phyloP scores from a whole-genome alignment of 2,329 filamentous ascomycete species.

The Diatrype stigma region DNA sequence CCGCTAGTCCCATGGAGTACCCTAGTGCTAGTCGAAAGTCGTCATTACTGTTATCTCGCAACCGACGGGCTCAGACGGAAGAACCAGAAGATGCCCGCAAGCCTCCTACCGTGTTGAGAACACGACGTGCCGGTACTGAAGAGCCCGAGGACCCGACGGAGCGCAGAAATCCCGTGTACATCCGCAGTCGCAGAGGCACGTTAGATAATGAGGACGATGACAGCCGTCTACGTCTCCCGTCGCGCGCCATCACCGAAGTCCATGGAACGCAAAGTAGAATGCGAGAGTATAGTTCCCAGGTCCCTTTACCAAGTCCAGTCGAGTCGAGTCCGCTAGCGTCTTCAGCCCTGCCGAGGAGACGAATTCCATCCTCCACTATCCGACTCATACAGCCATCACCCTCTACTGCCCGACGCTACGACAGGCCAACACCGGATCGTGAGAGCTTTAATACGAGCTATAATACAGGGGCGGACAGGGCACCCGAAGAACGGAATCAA shows the following conservation, averaged over 20 bases:
- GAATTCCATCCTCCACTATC: slow-evolving; percentile 46
- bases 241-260: slow-evolving; percentile 55
- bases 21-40: slow-evolving; percentile 44
- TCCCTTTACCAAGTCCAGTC: slow-evolving; percentile 29
- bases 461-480: slow-evolving; percentile 29
- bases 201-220: slow-evolving; percentile 48
- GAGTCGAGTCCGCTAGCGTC: slow-evolving; percentile 33
- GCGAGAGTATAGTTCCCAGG: slow-evolving; percentile 37
- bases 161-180: slow-evolving; percentile 39
- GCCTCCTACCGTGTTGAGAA: slow-evolving; percentile 40
- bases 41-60: slow-evolving; percentile 44
- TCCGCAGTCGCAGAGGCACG: slow-evolving; percentile 43
- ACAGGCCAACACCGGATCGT: slow-evolving; percentile 39
- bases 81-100: slow-evolving; percentile 48
- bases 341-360: slow-evolving; percentile 49
- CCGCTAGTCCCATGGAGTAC: slow-evolving; percentile 37
- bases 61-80: slow-evolving; percentile 45
- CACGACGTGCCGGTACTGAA: slow-evolving; percentile 42
- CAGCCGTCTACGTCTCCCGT: slow-evolving; percentile 49
- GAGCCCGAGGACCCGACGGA: slow-evolving; percentile 40
- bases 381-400: slow-evolving; percentile 39
- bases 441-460: slow-evolving; percentile 31
- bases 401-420: slow-evolving; percentile 43
- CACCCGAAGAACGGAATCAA: slow-evolving; percentile 37
- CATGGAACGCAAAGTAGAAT: slow-evolving; percentile 31